Evolutionary conservation across 768 basidiomycete species (phyloP).

Genomic region (Boletus tomentosulus): DNA sequence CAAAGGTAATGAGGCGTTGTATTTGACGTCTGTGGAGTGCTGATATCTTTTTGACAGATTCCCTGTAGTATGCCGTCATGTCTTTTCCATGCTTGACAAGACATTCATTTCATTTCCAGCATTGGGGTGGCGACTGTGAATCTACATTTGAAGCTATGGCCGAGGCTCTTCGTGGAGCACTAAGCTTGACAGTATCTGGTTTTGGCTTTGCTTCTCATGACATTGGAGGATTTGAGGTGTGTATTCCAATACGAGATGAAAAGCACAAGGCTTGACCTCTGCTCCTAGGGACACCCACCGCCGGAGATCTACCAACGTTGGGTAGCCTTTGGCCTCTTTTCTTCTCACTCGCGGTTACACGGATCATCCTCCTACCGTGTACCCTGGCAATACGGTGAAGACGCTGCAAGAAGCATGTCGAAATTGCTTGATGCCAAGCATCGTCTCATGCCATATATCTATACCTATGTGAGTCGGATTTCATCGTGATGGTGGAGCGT

Average conservation of each 20-base stretch:
- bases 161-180: conserved; percentile 60
- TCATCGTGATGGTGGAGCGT: neutral
- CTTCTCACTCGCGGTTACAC: conserved; percentile 70
- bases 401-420: conserved; percentile 60
- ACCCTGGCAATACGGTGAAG: conserved; percentile 73
- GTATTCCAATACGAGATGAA: conserved; percentile 1
- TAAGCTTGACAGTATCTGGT: conserved; percentile 65
- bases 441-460: conserved; percentile 72
- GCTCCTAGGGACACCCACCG: conserved; percentile 53
- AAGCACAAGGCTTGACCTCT: neutral
- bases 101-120: conserved; percentile 33
- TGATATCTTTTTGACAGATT: conserved; percentile 10
- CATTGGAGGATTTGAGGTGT: conserved; percentile 71
- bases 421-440: conserved; percentile 61
- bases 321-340: conserved; percentile 75
- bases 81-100: neutral
- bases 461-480: conserved; percentile 41
- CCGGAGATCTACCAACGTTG: conserved; percentile 71
- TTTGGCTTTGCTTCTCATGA: conserved; percentile 74
- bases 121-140: conserved; percentile 77
- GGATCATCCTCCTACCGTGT: conserved; percentile 73
- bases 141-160: conserved; percentile 78
- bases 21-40: neutral
- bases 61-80: conserved; percentile 10
- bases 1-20: conserved; percentile 43